phyloP scores from a whole-genome alignment of 495 filamentous ascomycete species.

The Xylaria longipes region DNA sequence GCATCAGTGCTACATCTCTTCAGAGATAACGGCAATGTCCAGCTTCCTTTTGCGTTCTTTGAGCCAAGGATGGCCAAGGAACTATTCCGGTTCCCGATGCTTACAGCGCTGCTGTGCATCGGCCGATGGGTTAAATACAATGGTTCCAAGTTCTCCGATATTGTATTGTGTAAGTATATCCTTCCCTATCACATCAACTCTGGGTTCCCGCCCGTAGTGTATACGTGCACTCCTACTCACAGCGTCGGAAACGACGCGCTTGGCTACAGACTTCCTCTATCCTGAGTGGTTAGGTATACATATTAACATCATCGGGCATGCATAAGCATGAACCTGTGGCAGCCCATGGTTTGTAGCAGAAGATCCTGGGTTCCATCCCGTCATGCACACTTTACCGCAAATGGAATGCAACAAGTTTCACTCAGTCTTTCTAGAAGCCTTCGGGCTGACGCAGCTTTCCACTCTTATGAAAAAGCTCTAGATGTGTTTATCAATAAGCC shows the following conservation, averaged over 20 bases:
- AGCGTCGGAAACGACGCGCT: background rate
- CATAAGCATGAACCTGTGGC: background rate
- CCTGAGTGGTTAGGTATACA: background rate
- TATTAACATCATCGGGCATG: background rate
- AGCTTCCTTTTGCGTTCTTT: constrained; percentile 19
- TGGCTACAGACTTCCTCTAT: background rate
- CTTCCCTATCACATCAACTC: background rate
- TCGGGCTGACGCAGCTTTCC: background rate
- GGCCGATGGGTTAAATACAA: background rate
- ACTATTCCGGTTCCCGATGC: constrained; percentile 4
- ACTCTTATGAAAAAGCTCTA: background rate
- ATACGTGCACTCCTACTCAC: background rate
- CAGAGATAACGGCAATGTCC: constrained; percentile 3
- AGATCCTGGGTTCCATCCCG: background rate
- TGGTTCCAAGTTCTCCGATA: background rate
- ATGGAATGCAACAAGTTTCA: background rate
- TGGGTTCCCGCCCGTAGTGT: background rate
- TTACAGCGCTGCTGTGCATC: constrained; percentile 2
- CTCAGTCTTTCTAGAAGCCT: background rate
- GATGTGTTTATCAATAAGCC: background rate
- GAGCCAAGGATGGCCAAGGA: constrained; percentile 14
- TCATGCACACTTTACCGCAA: background rate
- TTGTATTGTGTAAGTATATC: background rate
- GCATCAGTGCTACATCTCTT: background rate
- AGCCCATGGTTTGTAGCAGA: background rate